Base-by-base conservation (phyloP, 192 early-diverging fungal genomes). In the Gigaspora rosea region DNA sequence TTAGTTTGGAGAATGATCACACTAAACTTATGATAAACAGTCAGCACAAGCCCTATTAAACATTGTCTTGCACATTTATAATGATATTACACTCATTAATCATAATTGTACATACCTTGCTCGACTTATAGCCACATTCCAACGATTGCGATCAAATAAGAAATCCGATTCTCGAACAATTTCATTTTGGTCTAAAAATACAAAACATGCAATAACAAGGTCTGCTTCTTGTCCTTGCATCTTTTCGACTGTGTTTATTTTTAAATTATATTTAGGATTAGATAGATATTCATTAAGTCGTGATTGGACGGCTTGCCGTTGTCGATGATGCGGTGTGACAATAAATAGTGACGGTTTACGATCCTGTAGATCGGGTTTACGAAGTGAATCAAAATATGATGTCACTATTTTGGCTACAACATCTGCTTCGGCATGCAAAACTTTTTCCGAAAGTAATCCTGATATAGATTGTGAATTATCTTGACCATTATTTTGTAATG, bases 131-230 rank as follows among this genome's bases (percentile, higher is more conserved):
- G 84, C 83, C 47, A 88, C 84, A 74, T 83, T 78, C 85, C 84
- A 85, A 6, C 86, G 81, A 51, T 81, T 80, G 15, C 85, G 78
- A 51, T 84, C 82, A 20, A 83, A 83, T 71, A 88, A 20, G 54
- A 84, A 84, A 18, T 76, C 76, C 3, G 80, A 51, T 51, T 82
- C 81, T 20, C 73, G 68, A 10, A 76, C 47, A 47, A 80, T 50
- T 32, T 69, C 73, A 33, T 52, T 71, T 15, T 79, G 73, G 51
- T 80, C 76, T 61, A 84, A 75, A 50, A 89, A 82, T 3, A 81
- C 86, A 78, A 88, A 90, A 58, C 90, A 90, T 13, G 81, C 86
- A 15, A 92, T 79, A 27, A 92, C 88, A 11, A 92, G 51, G 46
- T 92, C 89, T 0, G 86, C 85, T 76, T 90, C 80, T 67, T 84